These are phyloP conservation scores for Rhodotorula sp. DNA, from an alignment of 1,284 basidiomycete genomes.

Conservation along the genomic window DNA sequence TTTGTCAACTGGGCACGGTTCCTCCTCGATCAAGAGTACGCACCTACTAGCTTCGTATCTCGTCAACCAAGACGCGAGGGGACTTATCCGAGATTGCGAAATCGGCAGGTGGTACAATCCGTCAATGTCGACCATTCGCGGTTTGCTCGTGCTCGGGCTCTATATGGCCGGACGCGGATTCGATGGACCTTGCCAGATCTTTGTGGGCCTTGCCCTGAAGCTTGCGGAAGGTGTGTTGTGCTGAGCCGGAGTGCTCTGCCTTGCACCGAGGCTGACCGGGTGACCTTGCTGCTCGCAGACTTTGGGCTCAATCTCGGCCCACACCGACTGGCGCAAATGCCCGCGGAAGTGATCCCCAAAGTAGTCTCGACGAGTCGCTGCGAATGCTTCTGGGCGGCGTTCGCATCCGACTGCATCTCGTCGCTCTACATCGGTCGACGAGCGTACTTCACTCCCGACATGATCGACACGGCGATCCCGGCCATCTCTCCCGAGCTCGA, in stretches of 20 bases:
- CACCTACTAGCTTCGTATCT: background rate
- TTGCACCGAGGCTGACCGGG: background rate
- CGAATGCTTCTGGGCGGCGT: conserved; percentile 28
- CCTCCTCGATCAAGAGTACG: conserved; percentile 32
- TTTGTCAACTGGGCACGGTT: conserved; percentile 33
- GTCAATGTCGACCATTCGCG: conserved; percentile 27
- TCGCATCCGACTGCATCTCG: conserved; percentile 17
- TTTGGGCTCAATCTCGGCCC: conserved; percentile 36
- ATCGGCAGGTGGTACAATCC: conserved; percentile 7
- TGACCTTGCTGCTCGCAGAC: conserved; percentile 9
- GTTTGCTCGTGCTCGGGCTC: conserved; percentile 24
- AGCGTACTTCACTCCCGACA: conserved; percentile 26
- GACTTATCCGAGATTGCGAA: background rate
- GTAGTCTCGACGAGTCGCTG: conserved; percentile 19
- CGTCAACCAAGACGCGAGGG: background rate
- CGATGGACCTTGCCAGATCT: conserved; percentile 36
- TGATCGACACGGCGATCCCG: conserved; percentile 26
- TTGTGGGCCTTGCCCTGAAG: conserved; percentile 20
- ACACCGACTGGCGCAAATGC: conserved; percentile 21
- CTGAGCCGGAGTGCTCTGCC: too few species aligned
- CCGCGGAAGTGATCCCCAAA: conserved; percentile 5
- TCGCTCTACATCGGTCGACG: conserved; percentile 31
- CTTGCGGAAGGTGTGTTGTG: conserved; percentile 15
- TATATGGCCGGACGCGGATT: conserved; percentile 34
- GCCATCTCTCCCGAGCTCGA: conserved; percentile 26